These are phyloP conservation scores for Thecaphora thlaspeos DNA, from an alignment of 1,284 basidiomycete genomes.

Conservation along the genomic window DNA sequence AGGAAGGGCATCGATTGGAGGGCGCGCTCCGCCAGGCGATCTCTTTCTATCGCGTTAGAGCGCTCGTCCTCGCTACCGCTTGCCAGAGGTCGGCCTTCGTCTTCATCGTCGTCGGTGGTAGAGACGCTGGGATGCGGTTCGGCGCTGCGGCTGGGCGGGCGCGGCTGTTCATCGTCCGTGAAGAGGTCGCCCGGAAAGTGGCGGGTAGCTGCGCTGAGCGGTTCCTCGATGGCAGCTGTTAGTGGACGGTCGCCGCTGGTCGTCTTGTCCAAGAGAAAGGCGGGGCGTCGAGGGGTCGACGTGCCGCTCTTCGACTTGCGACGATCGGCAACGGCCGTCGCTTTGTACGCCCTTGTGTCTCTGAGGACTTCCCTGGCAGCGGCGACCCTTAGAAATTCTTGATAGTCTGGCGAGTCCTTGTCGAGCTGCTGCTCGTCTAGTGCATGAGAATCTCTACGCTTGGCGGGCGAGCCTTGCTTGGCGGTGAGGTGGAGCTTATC, in stretches of 20 bases:
- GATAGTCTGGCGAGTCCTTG: too few relatives aligned
- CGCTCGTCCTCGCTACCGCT: not conserved
- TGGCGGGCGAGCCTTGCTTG: conserved; percentile 10
- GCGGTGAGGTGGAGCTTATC: conserved; percentile 16
- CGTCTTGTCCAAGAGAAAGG: not conserved
- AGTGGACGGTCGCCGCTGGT: conserved; percentile 1
- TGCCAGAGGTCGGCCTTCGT: not conserved
- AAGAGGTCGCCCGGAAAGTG: conserved; percentile 34
- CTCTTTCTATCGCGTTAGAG: too few relatives aligned
- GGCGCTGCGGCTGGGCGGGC: not conserved
- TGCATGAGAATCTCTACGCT: too few relatives aligned
- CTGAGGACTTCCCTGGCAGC: conserved; percentile 8
- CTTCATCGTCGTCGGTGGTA: not conserved
- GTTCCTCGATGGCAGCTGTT: too few relatives aligned
- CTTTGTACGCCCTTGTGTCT: not conserved
- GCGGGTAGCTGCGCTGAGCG: conserved; percentile 7
- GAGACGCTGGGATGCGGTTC: not conserved
- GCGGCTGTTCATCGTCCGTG: not conserved
- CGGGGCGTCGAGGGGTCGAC: not conserved
- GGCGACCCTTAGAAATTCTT: too few relatives aligned
- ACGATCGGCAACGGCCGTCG: not conserved
- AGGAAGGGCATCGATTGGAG: not conserved
- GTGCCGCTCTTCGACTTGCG: not conserved
- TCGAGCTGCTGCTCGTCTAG: too few relatives aligned
- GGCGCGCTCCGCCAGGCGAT: not conserved